Evolutionary conservation across 1,139 yeast species (phyloP).

Genomic region (Yamadazyma dushanensis): DNA sequence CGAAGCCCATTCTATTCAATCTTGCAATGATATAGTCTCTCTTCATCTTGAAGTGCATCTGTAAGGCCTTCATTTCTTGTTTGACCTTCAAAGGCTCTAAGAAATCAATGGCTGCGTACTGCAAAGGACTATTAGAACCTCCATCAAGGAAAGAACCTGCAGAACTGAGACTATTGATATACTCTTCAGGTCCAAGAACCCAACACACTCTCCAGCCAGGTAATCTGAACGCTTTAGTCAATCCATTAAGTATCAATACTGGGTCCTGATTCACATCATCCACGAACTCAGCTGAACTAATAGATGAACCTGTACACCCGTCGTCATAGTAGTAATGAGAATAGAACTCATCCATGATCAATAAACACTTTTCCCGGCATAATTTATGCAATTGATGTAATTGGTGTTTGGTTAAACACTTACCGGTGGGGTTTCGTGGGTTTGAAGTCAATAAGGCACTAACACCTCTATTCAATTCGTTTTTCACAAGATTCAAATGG

Average conservation of each 20-base stretch:
- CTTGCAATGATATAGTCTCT: constrained; percentile 59
- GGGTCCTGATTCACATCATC: constrained; percentile 64
- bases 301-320: constrained; percentile 56
- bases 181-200: constrained; percentile 68
- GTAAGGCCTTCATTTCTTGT: constrained; percentile 61
- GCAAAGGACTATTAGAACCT: constrained; percentile 67
- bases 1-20: constrained; percentile 57
- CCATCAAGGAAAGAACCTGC: constrained; percentile 70
- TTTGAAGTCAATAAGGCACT: constrained; percentile 62
- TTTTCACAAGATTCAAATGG: constrained; percentile 55
- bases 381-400: constrained; percentile 53
- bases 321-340: constrained; percentile 65
- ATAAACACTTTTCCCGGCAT: constrained; percentile 57
- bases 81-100: constrained; percentile 53
- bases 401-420: constrained; percentile 53
- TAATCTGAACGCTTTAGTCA: constrained; percentile 63
- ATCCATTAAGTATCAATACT: constrained; percentile 62
- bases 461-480: constrained; percentile 61
- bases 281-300: constrained; percentile 55
- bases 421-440: constrained; percentile 71
- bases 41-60: constrained; percentile 59
- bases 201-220: constrained; percentile 76
- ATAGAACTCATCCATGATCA: constrained; percentile 70
- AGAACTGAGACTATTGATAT: constrained; percentile 56
- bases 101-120: constrained; percentile 60